Evolutionary conservation across 306 rosid species (phyloP).

Genomic region (Prunus mume): DNA sequence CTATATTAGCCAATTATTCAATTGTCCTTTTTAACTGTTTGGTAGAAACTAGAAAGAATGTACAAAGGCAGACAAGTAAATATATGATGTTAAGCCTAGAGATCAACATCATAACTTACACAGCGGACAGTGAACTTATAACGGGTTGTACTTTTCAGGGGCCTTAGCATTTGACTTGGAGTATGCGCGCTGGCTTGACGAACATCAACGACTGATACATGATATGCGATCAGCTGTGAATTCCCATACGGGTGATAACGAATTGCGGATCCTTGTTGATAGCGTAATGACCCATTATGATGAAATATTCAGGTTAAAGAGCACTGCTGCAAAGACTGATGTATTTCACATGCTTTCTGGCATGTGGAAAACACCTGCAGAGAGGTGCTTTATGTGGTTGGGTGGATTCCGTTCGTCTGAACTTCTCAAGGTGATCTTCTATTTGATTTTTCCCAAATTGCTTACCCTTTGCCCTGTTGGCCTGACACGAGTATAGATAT

Average conservation of each 20-base stretch:
- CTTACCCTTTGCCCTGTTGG: not conserved
- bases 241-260: constrained; percentile 61
- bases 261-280: constrained; percentile 63
- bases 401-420: constrained; percentile 90
- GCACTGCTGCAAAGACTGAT: constrained; percentile 70
- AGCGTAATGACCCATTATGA: constrained; percentile 66
- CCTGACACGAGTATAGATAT: not conserved
- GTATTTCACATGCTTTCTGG: constrained; percentile 91
- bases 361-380: constrained; percentile 84
- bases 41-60: too few species aligned
- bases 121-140: not conserved
- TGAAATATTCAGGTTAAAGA: constrained; percentile 65
- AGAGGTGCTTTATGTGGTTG: constrained; percentile 89
- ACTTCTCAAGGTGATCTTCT: constrained; percentile 62
- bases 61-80: too few species aligned
- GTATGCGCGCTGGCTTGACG: constrained; percentile 71
- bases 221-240: constrained; percentile 63
- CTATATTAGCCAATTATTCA: too few species aligned
- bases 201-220: constrained; percentile 60
- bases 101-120: too few species aligned
- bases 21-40: too few species aligned
- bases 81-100: too few species aligned
- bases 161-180: constrained; percentile 70
- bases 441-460: not conserved
- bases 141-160: constrained; percentile 32